Evolutionary conservation across 2,329 filamentous ascomycete genomes (phyloP), one percentile per base, ranked within the genome.

Genomic region (Claviceps sp.): DNA sequence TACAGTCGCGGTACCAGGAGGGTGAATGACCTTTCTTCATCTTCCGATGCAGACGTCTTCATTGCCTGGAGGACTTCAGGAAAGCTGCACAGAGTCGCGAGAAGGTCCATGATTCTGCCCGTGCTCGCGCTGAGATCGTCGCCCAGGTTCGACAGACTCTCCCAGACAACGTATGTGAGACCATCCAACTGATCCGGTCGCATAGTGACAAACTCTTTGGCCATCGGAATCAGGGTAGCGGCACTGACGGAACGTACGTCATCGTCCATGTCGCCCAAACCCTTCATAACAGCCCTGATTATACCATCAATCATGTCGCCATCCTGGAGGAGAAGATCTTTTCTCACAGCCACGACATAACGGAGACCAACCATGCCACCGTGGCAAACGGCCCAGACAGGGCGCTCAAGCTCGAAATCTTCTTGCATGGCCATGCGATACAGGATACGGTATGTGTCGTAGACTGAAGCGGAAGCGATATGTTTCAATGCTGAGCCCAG

Each of bases 41-140:
- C 87, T 60, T 85, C 77, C 7, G 82, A 81, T 7, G 91, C 91
- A 52, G 94, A 95, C 34, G 75, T 72, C 69, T 95, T 95, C 93
- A 98, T 98, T 14, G 91, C 87, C 55, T 91, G 82, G 36, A 98
- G 72, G 7, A 97, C 91, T 69, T 95, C 81, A 0, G 87, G 87
- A 71, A 96, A 98, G 56, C 89, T 86, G 71, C 93, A 98, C 2
- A 98, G 80, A 54, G 93, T 97, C 14, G 94, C 93, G 18, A 98
- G 76, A 42, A 98, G 78, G 66, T 98, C 94, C 94, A 98, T 98
- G 51, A 98, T 95, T 52, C 89, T 94, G 47, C 93, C 93, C 9
- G 94, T 98, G 65, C 93, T 97, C 4, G 93, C 93, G 65, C 90
- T 97, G 18, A 98, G 76, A 63, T 98, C 93, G 64, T 98, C 93